Evolutionary conservation across 2,329 filamentous ascomycete genomes (phyloP).

Genomic region (Fonsecaea erecta): DNA sequence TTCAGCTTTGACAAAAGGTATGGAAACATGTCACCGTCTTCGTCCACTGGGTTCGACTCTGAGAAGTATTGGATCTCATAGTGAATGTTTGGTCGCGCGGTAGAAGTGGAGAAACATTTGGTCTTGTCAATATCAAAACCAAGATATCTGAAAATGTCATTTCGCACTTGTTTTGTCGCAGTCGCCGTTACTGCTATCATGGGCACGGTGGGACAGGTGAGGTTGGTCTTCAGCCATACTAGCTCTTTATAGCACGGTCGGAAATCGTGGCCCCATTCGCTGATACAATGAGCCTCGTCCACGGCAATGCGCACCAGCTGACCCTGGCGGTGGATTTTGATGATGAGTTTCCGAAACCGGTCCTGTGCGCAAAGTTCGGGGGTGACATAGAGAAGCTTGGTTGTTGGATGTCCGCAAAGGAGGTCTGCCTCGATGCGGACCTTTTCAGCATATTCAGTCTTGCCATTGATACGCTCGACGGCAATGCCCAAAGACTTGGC

Average conservation of each 20-base stretch:
- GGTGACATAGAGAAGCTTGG: slow-evolving; percentile 86
- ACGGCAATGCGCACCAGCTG: slow-evolving; percentile 88
- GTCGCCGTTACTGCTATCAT: slow-evolving; percentile 94
- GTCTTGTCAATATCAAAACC: slow-evolving; percentile 61
- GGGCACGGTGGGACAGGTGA: slow-evolving; percentile 75
- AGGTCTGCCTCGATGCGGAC: slow-evolving; percentile 77
- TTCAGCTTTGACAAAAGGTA: slow-evolving; percentile 79
- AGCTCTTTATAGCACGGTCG: slow-evolving; percentile 88
- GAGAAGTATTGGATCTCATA: slow-evolving; percentile 76
- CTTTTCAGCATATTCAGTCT: slow-evolving; percentile 68
- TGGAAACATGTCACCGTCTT: slow-evolving; percentile 71
- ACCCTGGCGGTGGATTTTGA: slow-evolving; percentile 74
- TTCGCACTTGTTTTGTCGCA: slow-evolving; percentile 76
- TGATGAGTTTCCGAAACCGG: slow-evolving; percentile 74
- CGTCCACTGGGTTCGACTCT: slow-evolving; percentile 51
- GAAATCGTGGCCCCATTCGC: slow-evolving; percentile 98
- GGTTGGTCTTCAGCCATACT: slow-evolving; percentile 77
- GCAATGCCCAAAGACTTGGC: slow-evolving; percentile 74
- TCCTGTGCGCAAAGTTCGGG: slow-evolving; percentile 83
- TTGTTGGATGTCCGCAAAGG: slow-evolving; percentile 82
- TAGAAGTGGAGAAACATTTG: slow-evolving; percentile 80
- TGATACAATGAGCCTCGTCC: slow-evolving; percentile 96
- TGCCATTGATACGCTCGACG: slow-evolving; percentile 86
- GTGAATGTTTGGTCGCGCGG: slow-evolving; percentile 82
- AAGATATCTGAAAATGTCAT: slow-evolving; percentile 80